These are phyloP conservation scores for Botryotinia narcissicola DNA, from an alignment of 2,329 filamentous ascomycete species.

Conservation along the genomic window DNA sequence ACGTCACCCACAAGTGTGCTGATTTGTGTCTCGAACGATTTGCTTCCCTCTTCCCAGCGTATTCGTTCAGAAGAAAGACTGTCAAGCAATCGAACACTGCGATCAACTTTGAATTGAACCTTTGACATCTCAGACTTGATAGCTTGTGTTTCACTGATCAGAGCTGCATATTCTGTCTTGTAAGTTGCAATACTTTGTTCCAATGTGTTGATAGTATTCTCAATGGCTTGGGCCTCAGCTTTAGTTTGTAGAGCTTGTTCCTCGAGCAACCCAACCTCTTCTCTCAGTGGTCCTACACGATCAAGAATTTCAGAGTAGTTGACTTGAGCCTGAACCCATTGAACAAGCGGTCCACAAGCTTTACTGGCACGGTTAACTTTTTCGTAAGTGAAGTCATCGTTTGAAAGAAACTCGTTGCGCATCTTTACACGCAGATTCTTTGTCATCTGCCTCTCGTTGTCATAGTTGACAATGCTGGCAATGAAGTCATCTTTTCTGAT, in stretches of 20 bases:
- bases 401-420: conserved; percentile 87
- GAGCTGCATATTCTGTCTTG: conserved; percentile 91
- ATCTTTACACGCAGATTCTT: conserved; percentile 77
- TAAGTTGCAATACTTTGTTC: conserved; percentile 91
- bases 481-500: conserved; percentile 95
- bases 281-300: conserved; percentile 84
- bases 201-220: conserved; percentile 78
- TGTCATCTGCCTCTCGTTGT: conserved; percentile 95
- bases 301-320: conserved; percentile 97
- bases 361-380: conserved; percentile 95
- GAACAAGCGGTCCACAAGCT: conserved; percentile 92
- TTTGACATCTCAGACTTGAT: conserved; percentile 97
- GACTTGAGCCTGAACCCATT: conserved; percentile 96
- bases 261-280: conserved; percentile 84
- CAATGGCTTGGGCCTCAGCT: conserved; percentile 86
- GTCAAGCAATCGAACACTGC: conserved; percentile 89
- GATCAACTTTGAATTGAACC: conserved; percentile 96
- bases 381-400: conserved; percentile 94
- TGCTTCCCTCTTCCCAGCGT: conserved; percentile 96
- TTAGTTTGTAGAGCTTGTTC: conserved; percentile 88
- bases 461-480: conserved; percentile 93
- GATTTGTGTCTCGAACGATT: conserved; percentile 97
- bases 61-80: conserved; percentile 90
- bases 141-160: conserved; percentile 95
- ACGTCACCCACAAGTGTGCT: conserved; percentile 95